A percentile compares a stretch with the other conserved stretches of the same genome.
phyloP scores from a whole-genome alignment of 345 rosid genomes.

The Brassica juncea region DNA sequence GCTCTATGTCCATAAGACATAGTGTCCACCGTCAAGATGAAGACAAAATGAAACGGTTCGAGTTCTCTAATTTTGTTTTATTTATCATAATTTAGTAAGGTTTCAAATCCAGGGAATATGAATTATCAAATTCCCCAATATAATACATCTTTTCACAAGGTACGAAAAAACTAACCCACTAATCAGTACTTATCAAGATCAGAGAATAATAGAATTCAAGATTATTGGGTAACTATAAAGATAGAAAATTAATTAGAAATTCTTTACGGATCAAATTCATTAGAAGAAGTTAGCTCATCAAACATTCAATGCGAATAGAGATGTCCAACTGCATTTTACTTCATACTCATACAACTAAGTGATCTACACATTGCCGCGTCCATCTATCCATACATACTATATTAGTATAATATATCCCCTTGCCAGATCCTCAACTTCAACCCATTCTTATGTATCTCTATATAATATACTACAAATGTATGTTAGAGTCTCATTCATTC shows the following conservation, averaged over 20 bases:
- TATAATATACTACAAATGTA: background rate
- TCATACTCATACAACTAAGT: slow-evolving; percentile 16
- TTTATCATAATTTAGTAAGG: no score
- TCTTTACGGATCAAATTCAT: slow-evolving; percentile 4
- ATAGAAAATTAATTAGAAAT: background rate
- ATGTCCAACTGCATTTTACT: slow-evolving; percentile 26
- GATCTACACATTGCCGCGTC: slow-evolving; percentile 26
- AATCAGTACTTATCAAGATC: no score
- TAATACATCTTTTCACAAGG: no score
- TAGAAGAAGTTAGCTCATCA: slow-evolving; percentile 7
- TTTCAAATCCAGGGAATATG: no score
- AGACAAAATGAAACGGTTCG: no score
- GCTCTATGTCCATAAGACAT: no score
- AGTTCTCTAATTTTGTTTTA: no score
- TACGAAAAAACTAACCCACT: no score
- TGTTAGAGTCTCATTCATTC: background rate
- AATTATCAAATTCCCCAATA: no score
- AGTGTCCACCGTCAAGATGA: no score
- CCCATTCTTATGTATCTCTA: slow-evolving; percentile 1
- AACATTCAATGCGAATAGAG: slow-evolving; percentile 28
- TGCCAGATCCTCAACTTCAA: slow-evolving; percentile 10
- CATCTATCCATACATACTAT: background rate
- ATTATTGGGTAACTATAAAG: no score
- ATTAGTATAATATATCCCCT: background rate
- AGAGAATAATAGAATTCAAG: no score